Evolutionary conservation across 2,329 filamentous ascomycete species (phyloP).

Genomic region (Elsinoe ampelina): DNA sequence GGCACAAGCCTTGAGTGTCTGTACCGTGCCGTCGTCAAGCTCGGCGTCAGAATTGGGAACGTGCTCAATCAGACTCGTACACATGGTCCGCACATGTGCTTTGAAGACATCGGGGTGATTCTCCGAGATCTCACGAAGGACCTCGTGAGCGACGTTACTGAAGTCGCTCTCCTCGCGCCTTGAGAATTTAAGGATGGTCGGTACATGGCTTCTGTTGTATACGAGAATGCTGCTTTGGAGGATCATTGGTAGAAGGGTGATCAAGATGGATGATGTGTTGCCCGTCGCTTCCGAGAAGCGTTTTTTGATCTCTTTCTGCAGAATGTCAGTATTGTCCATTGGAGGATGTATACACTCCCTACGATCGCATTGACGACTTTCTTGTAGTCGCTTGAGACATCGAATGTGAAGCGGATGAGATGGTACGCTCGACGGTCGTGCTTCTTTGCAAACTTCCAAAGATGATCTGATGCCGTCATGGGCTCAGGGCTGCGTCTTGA

Average conservation of each 20-base stretch:
- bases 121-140: slow-evolving; percentile 85
- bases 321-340: background rate
- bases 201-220: slow-evolving; percentile 90
- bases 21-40: slow-evolving; percentile 68
- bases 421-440: slow-evolving; percentile 88
- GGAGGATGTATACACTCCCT: background rate
- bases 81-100: slow-evolving; percentile 83
- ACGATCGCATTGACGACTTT: slow-evolving; percentile 75
- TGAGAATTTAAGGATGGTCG: slow-evolving; percentile 79
- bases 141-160: slow-evolving; percentile 70
- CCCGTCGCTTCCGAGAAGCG: slow-evolving; percentile 61
- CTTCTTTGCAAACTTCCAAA: slow-evolving; percentile 83
- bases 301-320: slow-evolving; percentile 69
- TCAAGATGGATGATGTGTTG: slow-evolving; percentile 53
- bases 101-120: slow-evolving; percentile 85
- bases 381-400: slow-evolving; percentile 80
- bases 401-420: slow-evolving; percentile 76
- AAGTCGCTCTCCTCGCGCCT: slow-evolving; percentile 68
- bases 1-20: slow-evolving; percentile 87
- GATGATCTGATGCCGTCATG: slow-evolving; percentile 60
- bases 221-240: slow-evolving; percentile 77
- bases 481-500: slow-evolving; percentile 68
- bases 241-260: slow-evolving; percentile 71
- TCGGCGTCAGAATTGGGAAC: slow-evolving; percentile 59
- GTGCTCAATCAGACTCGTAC: slow-evolving; percentile 72